These are phyloP conservation scores for Cutaneotrichosporon cutaneum DNA, from an alignment of 1,284 basidiomycete genomes.

Conservation along the genomic window DNA sequence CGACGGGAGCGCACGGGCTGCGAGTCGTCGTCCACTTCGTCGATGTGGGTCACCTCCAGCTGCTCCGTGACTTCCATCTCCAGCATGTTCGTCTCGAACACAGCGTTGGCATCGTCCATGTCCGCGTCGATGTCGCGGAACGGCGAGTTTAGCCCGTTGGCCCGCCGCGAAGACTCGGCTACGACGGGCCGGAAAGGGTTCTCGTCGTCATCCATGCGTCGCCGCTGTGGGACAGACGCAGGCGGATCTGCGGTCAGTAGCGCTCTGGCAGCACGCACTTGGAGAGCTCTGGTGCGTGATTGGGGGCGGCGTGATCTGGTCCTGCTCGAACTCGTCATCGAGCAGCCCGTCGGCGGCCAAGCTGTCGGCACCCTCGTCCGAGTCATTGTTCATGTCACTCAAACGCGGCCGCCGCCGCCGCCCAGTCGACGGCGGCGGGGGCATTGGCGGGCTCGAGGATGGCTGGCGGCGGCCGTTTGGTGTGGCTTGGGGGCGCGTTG, in stretches of 20 bases:
- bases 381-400: constrained; percentile 40
- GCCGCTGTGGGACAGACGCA: constrained; percentile 21
- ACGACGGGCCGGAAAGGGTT: neutral
- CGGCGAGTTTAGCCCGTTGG: neutral
- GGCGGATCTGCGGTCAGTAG: constrained; percentile 30
- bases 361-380: constrained; percentile 55
- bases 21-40: constrained; percentile 18
- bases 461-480: neutral
- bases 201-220: neutral
- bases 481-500: neutral
- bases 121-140: neutral
- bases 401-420: constrained; percentile 14
- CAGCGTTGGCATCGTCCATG: too few relatives aligned
- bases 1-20: constrained; percentile 7
- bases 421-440: neutral
- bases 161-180: neutral
- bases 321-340: constrained; percentile 27
- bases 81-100: constrained; percentile 10
- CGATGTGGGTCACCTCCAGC: neutral
- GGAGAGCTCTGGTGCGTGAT: constrained; percentile 17
- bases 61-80: neutral
- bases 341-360: constrained; percentile 61
- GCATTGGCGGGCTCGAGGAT: neutral
- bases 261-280: constrained; percentile 16
- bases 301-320: constrained; percentile 13